phyloP scores from a whole-genome alignment of 129 eudicot genomes.

The Helichrysum umbraculigerum region DNA sequence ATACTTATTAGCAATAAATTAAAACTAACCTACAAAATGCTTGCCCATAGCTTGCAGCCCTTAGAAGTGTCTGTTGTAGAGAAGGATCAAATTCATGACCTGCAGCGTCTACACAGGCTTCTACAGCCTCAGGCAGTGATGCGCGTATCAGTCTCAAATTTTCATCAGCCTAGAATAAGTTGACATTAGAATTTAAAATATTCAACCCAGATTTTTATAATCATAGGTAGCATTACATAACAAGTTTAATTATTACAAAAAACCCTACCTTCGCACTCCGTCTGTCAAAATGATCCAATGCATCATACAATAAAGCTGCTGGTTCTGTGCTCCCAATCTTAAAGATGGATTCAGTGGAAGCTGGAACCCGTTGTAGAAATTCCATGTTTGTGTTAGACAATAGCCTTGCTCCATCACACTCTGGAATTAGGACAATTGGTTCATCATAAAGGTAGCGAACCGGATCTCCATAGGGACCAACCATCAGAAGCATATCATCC shows the following conservation, averaged over 20 bases:
- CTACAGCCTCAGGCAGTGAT: slow-evolving; percentile 93
- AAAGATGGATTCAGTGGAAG: slow-evolving; percentile 87
- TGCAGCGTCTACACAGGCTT: slow-evolving; percentile 95
- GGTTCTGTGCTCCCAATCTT: slow-evolving; percentile 94
- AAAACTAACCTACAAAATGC: slow-evolving; percentile 91
- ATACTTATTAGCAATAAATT: slow-evolving; percentile 1
- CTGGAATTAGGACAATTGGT: slow-evolving; percentile 83
- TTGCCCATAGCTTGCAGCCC: slow-evolving; percentile 99
- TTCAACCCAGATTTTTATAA: neutral
- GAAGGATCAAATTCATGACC: slow-evolving; percentile 88
- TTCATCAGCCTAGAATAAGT: slow-evolving; percentile 83
- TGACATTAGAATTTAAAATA: neutral
- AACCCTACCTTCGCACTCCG: slow-evolving; percentile 86
- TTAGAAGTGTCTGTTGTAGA: slow-evolving; percentile 71
- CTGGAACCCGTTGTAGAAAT: slow-evolving; percentile 90
- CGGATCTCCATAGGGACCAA: slow-evolving; percentile 87
- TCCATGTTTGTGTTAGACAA: slow-evolving; percentile 89
- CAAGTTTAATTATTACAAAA: neutral
- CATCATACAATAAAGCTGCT: slow-evolving; percentile 93
- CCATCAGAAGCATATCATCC: slow-evolving; percentile 99
- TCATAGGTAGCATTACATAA: neutral
- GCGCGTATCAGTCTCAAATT: slow-evolving; percentile 86
- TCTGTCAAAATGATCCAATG: slow-evolving; percentile 95
- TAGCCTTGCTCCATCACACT: slow-evolving; percentile 95
- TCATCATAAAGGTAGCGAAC: slow-evolving; percentile 88